These are phyloP conservation scores for Populus nigra DNA, from an alignment of 345 rosid species.

Conservation along the genomic window DNA sequence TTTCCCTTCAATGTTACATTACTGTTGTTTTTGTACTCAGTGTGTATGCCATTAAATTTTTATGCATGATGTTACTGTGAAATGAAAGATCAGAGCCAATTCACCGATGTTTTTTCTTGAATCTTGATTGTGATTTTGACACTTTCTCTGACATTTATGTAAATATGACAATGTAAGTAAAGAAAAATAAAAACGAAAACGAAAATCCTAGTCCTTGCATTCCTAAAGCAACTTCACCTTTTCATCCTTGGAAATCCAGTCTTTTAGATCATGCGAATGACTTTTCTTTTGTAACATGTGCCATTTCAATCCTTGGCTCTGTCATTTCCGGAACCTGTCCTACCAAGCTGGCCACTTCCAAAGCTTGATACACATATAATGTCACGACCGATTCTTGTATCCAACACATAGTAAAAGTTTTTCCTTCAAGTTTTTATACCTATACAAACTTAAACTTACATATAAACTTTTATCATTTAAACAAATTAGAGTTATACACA, in stretches of 20 bases:
- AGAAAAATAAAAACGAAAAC: neutral
- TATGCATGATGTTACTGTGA: neutral
- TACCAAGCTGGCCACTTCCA: no score
- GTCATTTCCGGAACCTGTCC: conserved; percentile 10
- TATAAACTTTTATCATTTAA: no score
- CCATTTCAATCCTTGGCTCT: conserved; percentile 12
- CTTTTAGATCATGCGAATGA: conserved; percentile 8
- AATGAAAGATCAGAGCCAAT: neutral
- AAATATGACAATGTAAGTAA: neutral
- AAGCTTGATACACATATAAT: no score
- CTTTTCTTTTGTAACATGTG: conserved; percentile 25
- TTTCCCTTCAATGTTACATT: neutral
- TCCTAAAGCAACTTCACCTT: conserved; percentile 26
- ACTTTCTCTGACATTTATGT: neutral
- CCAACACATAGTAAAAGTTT: no score
- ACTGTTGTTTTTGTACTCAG: neutral
- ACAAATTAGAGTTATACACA: no score
- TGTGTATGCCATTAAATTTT: neutral
- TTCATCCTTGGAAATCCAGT: conserved; percentile 26
- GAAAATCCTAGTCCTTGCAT: conserved; percentile 3
- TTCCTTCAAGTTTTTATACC: no score
- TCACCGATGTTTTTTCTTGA: neutral
- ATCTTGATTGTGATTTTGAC: neutral
- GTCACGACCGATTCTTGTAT: no score
- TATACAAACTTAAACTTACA: no score